These are phyloP conservation scores for Malassezia arunalokei DNA, from an alignment of 1,284 basidiomycete species.

Conservation along the genomic window DNA sequence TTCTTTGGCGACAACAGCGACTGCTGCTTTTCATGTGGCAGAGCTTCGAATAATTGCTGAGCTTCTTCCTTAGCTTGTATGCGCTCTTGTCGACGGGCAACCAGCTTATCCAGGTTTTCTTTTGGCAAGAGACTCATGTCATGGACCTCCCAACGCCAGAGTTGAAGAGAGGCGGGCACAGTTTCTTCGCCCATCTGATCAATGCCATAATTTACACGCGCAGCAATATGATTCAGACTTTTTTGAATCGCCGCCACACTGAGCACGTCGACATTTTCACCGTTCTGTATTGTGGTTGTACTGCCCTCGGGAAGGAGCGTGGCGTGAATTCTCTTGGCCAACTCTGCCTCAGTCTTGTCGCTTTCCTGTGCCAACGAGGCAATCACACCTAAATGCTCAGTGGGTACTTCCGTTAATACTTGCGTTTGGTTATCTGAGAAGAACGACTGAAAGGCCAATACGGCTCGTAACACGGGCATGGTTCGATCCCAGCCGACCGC, in stretches of 20 bases:
- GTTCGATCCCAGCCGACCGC: conserved; percentile 60
- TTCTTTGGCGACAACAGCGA: conserved; percentile 21
- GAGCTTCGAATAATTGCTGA: conserved; percentile 15
- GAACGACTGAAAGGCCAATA: conserved; percentile 29
- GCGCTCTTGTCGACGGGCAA: conserved; percentile 57
- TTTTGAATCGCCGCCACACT: conserved; percentile 19
- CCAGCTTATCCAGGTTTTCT: conserved; percentile 56
- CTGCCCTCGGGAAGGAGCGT: conserved; percentile 28
- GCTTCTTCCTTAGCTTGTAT: conserved; percentile 51
- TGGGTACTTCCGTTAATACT: conserved; percentile 53
- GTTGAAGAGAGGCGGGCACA: conserved; percentile 48
- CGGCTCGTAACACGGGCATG: conserved; percentile 63
- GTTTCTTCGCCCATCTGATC: conserved; percentile 6
- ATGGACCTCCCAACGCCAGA: conserved; percentile 81
- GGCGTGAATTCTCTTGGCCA: conserved; percentile 24
- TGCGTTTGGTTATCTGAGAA: conserved; percentile 17
- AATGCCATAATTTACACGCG: conserved; percentile 34
- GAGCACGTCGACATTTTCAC: conserved; percentile 16
- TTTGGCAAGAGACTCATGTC: conserved; percentile 61
- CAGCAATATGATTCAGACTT: conserved; percentile 26
- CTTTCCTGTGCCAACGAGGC: conserved; percentile 59
- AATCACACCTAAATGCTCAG: conserved; percentile 60
- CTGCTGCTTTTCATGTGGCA: conserved; percentile 20
- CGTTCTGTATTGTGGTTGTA: neutral
- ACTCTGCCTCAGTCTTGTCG: conserved; percentile 28